Evolutionary conservation across 352 stramenopile genomes (phyloP), one percentile per base, ranked within the genome.

Genomic region (Saprolegnia diclina): DNA sequence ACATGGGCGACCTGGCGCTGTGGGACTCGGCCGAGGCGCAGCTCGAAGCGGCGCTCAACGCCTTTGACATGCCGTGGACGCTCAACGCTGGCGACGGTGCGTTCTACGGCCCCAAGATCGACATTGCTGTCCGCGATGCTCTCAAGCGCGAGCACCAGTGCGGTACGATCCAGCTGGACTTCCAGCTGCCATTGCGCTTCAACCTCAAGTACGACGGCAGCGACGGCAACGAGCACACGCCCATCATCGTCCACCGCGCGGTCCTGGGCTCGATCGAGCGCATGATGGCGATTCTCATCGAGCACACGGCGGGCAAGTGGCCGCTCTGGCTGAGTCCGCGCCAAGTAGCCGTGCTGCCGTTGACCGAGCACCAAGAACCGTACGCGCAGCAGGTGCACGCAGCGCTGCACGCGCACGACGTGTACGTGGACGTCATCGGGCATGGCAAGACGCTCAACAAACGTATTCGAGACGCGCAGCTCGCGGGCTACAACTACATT

Each of bases 61-160:
- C 84, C 16, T 92, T 93, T 63, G 81, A 75, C 45, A 55, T 89
- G 67, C 80, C 83, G 10, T 94, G 83, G 83, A 80, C 69, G 26
- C 83, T 98, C 21, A 97, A 99, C 77, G 88, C 95, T 76, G 95
- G 94, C 53, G 96, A 97, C 61, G 96, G 96, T 67, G 96, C 96
- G 7, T 99, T 99, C 71, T 99, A 99, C 76, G 95, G 96, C 1
- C 96, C 96, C 19, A 98, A 98, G 79, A 99, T 99, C 73, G 96
- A 99, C 78, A 88, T 99, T 46, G 97, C 98, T 64, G 97, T 99
- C 69, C 92, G 89, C 55, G 96, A 99, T 81, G 96, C 96, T 16
- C 91, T 99, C 61, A 90, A 97, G 71, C 89, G 96, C 21, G 88
- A 96, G 72, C 98, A 97, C 83, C 96, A 99, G 76, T 99, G 95